phyloP scores from a whole-genome alignment of 2,329 filamentous ascomycete species.

The Fusarium marasasianum region DNA sequence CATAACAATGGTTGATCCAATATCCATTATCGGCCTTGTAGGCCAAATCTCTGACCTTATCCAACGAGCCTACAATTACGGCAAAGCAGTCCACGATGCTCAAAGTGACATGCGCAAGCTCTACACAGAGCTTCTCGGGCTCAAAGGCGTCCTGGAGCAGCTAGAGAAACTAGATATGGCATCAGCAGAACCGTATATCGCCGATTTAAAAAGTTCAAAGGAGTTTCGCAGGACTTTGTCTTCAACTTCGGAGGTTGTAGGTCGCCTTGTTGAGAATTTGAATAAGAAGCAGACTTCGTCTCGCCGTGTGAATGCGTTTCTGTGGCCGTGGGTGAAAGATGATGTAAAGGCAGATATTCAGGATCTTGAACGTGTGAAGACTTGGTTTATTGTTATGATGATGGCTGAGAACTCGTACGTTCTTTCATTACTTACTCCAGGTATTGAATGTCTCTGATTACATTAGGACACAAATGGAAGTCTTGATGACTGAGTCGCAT shows the following conservation, averaged over 20 bases:
- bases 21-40: not conserved
- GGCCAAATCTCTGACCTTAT: not conserved
- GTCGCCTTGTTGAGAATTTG: not conserved
- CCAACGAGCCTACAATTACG: not conserved
- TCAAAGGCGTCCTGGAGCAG: accelerated
- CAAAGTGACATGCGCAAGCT: not conserved
- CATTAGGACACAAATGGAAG: not conserved
- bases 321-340: not conserved
- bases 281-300: not conserved
- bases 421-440: accelerated
- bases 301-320: not conserved
- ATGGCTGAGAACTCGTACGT: not conserved
- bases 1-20: not conserved
- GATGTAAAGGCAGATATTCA: not conserved
- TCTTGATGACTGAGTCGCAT: not conserved
- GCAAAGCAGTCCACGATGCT: not conserved
- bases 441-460: accelerated
- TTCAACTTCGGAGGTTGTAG: not conserved
- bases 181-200: accelerated
- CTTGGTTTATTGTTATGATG: not conserved
- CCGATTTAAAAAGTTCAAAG: accelerated
- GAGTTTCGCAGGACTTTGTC: not conserved
- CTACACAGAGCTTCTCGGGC: not conserved
- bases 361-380: not conserved
- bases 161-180: accelerated